Conservation (phyloP, 164 flowering plant genomes). For the Tinospora cordifolia region DNA sequence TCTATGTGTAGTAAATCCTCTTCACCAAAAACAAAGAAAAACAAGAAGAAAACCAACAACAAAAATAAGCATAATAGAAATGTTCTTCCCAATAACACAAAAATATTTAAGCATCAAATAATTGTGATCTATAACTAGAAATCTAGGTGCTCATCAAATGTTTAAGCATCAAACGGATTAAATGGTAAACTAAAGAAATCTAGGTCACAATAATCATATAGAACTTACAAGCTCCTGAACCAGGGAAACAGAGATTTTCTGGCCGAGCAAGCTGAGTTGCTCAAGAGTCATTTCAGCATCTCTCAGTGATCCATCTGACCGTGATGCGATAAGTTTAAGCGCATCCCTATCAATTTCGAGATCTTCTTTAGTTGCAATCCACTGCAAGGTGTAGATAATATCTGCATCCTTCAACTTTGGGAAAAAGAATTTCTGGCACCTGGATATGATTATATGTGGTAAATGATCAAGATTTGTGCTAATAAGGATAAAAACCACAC, state of each 20-base stretch:
- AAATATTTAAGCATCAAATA: background rate
- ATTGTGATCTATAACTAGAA: background rate
- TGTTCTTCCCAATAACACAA: background rate
- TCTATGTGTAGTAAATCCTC: background rate
- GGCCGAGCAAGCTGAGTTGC: constrained; percentile 93
- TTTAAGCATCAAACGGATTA: background rate
- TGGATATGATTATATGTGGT: constrained; percentile 83
- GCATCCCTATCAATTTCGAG: constrained; percentile 88
- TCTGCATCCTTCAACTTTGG: constrained; percentile 95
- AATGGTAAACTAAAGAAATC: background rate
- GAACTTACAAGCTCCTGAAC: constrained; percentile 89
- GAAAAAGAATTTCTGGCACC: constrained; percentile 96
- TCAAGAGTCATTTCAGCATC: constrained; percentile 99
- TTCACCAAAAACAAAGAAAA: background rate
- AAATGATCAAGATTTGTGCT: constrained; percentile 76
- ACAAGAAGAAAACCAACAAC: background rate
- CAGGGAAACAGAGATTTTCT: constrained; percentile 67
- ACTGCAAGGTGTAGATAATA: constrained; percentile 69
- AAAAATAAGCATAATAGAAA: background rate
- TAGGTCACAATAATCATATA: constrained; percentile 6
- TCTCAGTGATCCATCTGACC: constrained; percentile 94
- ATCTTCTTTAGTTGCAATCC: constrained; percentile 79
- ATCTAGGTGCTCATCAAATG: constrained; percentile 1
- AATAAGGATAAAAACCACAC: constrained; percentile 79
- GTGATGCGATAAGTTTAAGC: constrained; percentile 80